phyloP scores from a whole-genome alignment of 2,329 filamentous ascomycete genomes.

The Hypoxylon sp. region DNA sequence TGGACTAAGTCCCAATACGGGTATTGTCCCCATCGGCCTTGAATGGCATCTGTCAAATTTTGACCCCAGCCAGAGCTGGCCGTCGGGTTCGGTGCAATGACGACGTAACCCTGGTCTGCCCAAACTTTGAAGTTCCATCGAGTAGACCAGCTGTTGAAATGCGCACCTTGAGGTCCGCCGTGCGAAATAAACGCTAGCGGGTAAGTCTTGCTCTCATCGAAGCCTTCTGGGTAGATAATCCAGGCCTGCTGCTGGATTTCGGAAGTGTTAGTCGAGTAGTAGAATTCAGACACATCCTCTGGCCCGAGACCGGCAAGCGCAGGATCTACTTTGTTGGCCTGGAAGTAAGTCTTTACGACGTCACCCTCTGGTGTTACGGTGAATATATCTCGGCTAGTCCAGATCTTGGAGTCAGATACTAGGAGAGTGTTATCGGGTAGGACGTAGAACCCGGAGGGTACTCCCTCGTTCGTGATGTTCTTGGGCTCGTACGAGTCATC shows the following conservation, averaged over 20 bases:
- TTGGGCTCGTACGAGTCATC: conserved; percentile 51
- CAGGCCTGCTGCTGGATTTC: conserved; percentile 54
- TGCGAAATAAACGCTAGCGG: conserved; percentile 69
- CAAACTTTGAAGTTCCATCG: conserved; percentile 70
- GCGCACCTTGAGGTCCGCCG: conserved; percentile 68
- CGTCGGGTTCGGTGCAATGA: conserved; percentile 68
- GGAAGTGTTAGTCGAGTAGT: conserved; percentile 55
- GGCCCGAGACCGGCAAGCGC: conserved; percentile 54
- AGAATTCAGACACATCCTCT: conserved; percentile 56
- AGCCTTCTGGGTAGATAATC: conserved; percentile 55
- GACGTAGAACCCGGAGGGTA: conserved; percentile 50
- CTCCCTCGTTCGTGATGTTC: conserved; percentile 56
- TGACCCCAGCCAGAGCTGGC: conserved; percentile 69
- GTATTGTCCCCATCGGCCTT: conserved; percentile 65
- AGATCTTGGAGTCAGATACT: conserved; percentile 56
- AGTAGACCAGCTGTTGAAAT: conserved; percentile 67
- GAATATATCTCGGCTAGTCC: conserved; percentile 56
- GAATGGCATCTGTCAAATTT: conserved; percentile 66
- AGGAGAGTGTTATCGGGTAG: conserved; percentile 52
- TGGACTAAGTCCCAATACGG: conserved; percentile 70
- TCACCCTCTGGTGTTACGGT: conserved; percentile 50
- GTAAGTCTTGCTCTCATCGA: conserved; percentile 61
- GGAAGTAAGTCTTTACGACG: conserved; percentile 53
- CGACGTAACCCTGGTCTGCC: conserved; percentile 70
- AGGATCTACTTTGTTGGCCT: conserved; percentile 56